A percentile compares a stretch with the other conserved stretches of the same genome.
phyloP scores from a whole-genome alignment of 139 green algal genomes.

The Chlamydomonas sp. region DNA sequence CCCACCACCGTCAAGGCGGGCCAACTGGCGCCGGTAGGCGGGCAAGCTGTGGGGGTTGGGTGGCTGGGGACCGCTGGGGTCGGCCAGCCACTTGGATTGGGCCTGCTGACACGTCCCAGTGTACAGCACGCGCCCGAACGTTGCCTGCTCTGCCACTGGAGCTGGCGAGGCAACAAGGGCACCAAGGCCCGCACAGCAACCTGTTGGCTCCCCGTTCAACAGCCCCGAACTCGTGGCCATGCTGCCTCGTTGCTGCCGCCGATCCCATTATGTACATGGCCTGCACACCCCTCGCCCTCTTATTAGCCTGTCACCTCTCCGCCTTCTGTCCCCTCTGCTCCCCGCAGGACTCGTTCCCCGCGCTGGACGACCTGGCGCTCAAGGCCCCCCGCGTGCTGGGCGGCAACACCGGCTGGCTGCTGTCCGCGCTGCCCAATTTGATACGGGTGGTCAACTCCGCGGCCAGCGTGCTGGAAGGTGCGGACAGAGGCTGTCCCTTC shows the following conservation, averaged over 20 bases:
- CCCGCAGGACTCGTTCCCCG: conserved; percentile 7
- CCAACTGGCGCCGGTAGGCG: conserved; percentile 23
- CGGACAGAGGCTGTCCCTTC: background rate
- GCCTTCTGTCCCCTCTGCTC: background rate
- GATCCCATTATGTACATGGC: background rate
- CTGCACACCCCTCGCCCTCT: background rate
- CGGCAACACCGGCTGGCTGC: conserved; percentile 24
- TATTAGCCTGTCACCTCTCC: background rate
- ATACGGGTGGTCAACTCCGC: conserved; percentile 51
- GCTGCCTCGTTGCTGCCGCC: background rate
- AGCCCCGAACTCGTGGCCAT: no score
- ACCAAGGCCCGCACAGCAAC: no score
- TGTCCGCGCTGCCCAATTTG: conserved; percentile 47
- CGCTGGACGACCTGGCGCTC: conserved; percentile 44
- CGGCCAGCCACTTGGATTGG: no score
- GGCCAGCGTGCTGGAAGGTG: conserved; percentile 49
- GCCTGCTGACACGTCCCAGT: no score
- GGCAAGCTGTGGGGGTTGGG: background rate
- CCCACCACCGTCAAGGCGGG: conserved; percentile 17
- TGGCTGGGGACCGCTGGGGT: no score
- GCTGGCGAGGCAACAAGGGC: no score
- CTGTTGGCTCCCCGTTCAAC: no score
- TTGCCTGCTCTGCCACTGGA: no score
- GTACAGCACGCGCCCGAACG: no score
- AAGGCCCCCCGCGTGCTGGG: conserved; percentile 10